Percentiles rank a stretch among this genome's conserved stretches.
These are phyloP conservation scores for Fusarium sp. DNA, from an alignment of 2,329 filamentous ascomycete genomes.

Conservation along the genomic window DNA sequence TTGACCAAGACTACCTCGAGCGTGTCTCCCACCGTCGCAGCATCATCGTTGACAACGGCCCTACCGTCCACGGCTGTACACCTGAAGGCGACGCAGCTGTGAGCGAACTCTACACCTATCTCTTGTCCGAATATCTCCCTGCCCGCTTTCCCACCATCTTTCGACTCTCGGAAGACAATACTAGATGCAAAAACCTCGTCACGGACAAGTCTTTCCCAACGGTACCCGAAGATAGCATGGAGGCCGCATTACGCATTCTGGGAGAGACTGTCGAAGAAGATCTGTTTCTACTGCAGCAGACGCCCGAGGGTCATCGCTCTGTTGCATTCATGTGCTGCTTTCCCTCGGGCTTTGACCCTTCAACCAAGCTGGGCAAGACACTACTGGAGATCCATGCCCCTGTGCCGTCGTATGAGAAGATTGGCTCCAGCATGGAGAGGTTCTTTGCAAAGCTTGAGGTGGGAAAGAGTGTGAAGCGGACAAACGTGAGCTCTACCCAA, in stretches of 20 bases:
- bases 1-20: conserved; percentile 62
- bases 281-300: conserved; percentile 61
- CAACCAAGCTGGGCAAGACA: conserved; percentile 60
- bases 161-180: conserved; percentile 47
- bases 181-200: conserved; percentile 54
- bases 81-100: conserved; percentile 56
- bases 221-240: background rate
- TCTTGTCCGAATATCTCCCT: conserved; percentile 61
- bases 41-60: conserved; percentile 47
- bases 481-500: conserved; percentile 54
- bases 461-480: conserved; percentile 61
- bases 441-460: conserved; percentile 61
- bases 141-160: conserved; percentile 62
- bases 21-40: conserved; percentile 55
- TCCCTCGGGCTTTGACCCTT: conserved; percentile 63
- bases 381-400: conserved; percentile 56
- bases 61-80: conserved; percentile 56
- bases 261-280: conserved; percentile 33
- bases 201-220: conserved; percentile 49
- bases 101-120: conserved; percentile 60
- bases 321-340: conserved; percentile 56
- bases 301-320: conserved; percentile 54
- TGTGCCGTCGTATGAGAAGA: conserved; percentile 66
- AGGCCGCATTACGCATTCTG: conserved; percentile 20
- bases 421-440: conserved; percentile 65